Base-by-base conservation (phyloP, 2,329 filamentous ascomycete genomes). In the Cladophialophora yegresii region DNA sequence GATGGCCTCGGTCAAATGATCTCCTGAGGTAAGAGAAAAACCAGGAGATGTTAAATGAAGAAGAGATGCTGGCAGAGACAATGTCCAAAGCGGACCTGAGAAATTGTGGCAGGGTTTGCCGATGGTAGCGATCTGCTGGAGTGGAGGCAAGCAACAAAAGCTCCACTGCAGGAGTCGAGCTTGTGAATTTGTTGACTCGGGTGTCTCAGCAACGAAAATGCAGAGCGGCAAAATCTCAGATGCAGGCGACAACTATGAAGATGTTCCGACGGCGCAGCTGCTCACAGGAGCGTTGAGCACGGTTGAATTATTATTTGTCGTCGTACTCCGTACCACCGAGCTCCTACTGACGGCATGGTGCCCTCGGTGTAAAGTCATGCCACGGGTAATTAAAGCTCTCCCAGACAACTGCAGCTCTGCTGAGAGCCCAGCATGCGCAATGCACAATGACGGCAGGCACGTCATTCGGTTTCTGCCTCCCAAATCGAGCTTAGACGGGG, bases 71-170 rank as follows among this genome's bases (percentile, higher is more conserved):
- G 58, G 40, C 30, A 64, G 49, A 43, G 45, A 45, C 56, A 49
- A 28, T 54, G 54, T 47, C 22, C 57, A 59, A 51, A 57, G 28
- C 16, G 51, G 51, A 30, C 2, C 26, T 20, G 51, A 56, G 55
- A 62, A 66, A 62, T 65, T 63, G 66, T 54, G 66, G 66, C 66
- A 68, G 64, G 66, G 54, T 68, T 64, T 64, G 64, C 58, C 66
- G 66, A 68, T 64, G 65, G 63, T 45, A 54, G 30, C 58, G 56
- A 57, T 54, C 54, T 64, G 56, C 58, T 58, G 63, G 58, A 55
- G 65, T 55, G 64, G 51, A 59, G 59, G 57, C 30, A 53, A 56
- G 49, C 16, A 40, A 26, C 28, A 32, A 30, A 43, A 53, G 57
- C 45, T 59, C 57, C 57, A 59, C 57, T 33, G 26, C 20, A 28